phyloP scores from a whole-genome alignment of 2,329 filamentous ascomycete species.

The Colletotrichum gigasporum region DNA sequence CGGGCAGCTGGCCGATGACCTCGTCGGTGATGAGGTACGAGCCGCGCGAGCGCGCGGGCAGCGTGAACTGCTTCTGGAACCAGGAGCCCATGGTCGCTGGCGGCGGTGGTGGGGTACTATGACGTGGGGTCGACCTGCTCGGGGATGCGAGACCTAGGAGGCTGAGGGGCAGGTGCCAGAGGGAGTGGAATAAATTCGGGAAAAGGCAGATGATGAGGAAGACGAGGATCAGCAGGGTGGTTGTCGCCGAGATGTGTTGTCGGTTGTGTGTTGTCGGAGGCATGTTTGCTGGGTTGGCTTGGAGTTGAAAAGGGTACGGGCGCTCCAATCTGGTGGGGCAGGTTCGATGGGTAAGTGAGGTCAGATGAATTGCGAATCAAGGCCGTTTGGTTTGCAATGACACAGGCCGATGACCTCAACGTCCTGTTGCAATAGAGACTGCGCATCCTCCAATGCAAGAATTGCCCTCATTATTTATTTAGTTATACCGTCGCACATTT shows the following conservation, averaged over 20 bases:
- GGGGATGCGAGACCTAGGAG: constrained; percentile 43
- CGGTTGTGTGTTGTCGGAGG: constrained; percentile 47
- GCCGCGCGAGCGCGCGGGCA: constrained; percentile 81
- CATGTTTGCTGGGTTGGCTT: constrained; percentile 41
- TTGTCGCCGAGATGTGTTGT: constrained; percentile 48
- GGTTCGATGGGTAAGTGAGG: constrained; percentile 28
- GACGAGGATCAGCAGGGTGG: constrained; percentile 56
- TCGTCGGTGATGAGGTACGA: constrained; percentile 90
- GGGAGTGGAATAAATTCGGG: constrained; percentile 60
- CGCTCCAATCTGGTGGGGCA: constrained; percentile 29
- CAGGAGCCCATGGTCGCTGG: constrained; percentile 70
- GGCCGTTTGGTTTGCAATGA: no score
- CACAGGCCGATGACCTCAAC: background rate
- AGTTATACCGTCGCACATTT: no score
- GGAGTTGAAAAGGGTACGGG: constrained; percentile 17
- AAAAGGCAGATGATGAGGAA: constrained; percentile 62
- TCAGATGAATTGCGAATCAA: constrained; percentile 28
- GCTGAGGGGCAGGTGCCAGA: constrained; percentile 59
- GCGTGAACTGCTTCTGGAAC: constrained; percentile 85
- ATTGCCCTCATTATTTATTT: no score
- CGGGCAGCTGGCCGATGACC: constrained; percentile 76
- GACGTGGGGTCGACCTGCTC: constrained; percentile 34
- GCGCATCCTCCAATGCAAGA: no score
- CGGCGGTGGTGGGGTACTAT: constrained; percentile 37
- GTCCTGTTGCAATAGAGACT: no score